Percentiles rank a stretch among this genome's conserved stretches.
These are phyloP conservation scores for Crithidia bombi DNA, from an alignment of 208 protist species.

Conservation along the genomic window DNA sequence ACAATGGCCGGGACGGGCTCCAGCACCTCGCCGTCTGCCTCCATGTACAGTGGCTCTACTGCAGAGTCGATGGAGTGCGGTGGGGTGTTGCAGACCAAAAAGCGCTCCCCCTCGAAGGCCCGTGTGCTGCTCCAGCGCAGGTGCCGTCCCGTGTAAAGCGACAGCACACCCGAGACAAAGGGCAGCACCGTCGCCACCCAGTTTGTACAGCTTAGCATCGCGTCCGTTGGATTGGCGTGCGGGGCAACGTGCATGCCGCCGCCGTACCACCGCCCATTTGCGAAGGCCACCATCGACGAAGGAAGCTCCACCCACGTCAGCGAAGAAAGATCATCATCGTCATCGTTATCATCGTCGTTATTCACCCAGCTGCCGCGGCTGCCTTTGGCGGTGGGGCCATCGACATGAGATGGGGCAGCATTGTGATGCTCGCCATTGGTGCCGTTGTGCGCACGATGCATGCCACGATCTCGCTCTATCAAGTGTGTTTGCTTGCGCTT, in stretches of 20 bases:
- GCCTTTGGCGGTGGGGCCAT: background rate
- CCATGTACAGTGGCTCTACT: conserved; percentile 38
- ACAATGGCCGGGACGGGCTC: conserved; percentile 75
- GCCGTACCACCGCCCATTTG: conserved; percentile 84
- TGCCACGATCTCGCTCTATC: too few species aligned
- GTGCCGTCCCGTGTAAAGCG: conserved; percentile 79
- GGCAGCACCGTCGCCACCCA: conserved; percentile 60
- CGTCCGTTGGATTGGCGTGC: conserved; percentile 77
- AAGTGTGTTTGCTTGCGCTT: too few species aligned
- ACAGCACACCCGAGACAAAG: conserved; percentile 51
- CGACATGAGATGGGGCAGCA: too few species aligned
- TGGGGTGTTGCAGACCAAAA: conserved; percentile 40
- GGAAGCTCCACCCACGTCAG: conserved; percentile 62
- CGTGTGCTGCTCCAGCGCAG: conserved; percentile 66
- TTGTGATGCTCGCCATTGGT: too few species aligned
- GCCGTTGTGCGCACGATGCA: too few species aligned
- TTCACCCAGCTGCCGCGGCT: background rate
- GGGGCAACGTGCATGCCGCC: conserved; percentile 79
- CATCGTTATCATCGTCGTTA: background rate
- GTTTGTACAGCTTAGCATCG: conserved; percentile 71
- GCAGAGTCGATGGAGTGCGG: background rate
- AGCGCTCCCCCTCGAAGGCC: conserved; percentile 68
- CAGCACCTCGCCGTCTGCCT: conserved; percentile 80
- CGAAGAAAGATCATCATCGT: conserved; percentile 7
- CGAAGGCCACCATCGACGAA: conserved; percentile 81